Evolutionary conservation across 2,329 filamentous ascomycete species (phyloP), one percentile per base, ranked within the genome.

Genomic region (Beauveria asiatica): DNA sequence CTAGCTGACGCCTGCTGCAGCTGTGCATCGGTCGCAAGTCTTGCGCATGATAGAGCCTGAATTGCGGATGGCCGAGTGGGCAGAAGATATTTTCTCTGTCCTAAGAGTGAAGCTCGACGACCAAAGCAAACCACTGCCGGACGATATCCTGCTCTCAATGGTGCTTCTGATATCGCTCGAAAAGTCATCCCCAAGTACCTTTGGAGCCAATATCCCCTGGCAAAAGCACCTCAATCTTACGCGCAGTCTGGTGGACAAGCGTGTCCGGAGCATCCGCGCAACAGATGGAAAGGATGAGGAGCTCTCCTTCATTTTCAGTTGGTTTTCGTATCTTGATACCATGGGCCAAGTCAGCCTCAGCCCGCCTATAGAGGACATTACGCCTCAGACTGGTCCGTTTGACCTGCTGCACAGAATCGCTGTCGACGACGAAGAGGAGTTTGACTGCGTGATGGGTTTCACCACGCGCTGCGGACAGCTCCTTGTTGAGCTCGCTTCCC

Each of bases 81-180:
- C 94, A 27, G 81, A 88, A 67, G 84, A 90, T 65, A 88, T 90
- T n/a, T 88, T 89, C 63, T 88, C 88, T 0, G 83, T 84, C 17
- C 79, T 95, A 21, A 83, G 89, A 30, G 74, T 82, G 62, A 85
- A 88, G 1, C 77, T 94, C 23, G 78, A 81, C 61, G 80, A 85
- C 58, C 79, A 81, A 0, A 77, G 79, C 44, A 78, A 82, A 63
- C 82, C 84, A 45, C 84, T 91, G 11, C 87, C 88, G 1, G 86
- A 91, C 65, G 83, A 84, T 17, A 89, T 88, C 59, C 78, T 95
- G 3, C 89, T 90, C 0, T 90, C 89, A 0, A 88, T 90, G 8
- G 92, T 95, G 63, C 92, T 94, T 88, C 81, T 95, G 50, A 84
- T 89, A 0, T 92, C 89, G 1, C 77, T 94, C 21, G 89, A 94